Evolutionary conservation across 352 stramenopile genomes (phyloP), one percentile per base, ranked within the genome.

Genomic region (Globisporangium takayamanum): DNA sequence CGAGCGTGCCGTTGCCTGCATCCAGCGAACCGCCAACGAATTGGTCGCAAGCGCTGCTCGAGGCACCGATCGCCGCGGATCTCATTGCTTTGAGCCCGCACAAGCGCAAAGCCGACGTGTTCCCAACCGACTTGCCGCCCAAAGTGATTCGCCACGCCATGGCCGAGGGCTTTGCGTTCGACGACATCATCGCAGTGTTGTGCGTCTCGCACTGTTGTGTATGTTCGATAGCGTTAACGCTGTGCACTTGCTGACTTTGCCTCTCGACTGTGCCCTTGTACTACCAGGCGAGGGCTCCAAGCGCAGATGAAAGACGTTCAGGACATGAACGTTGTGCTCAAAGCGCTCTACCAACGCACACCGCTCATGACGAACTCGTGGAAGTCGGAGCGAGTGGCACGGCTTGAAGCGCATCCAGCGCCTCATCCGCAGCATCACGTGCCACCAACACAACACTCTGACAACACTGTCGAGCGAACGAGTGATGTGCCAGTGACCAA

Each of bases 341-440:
- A 72, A 12, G 62, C 70, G 28, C 69, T 89, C 22, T 48, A 71
- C 37, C 69, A 72, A 16, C 71, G 79, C 25, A 57, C 67, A 5
- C 77, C 76, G 14, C 61, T 89, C 7, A 89, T 85, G 77, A 63
- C 51, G 20, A 83, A 85, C 28, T 20, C 75, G 5, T 87, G 75
- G 77, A 76, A 67, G 47, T 73, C 75, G 0, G 69, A 82, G 64
- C 64, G 75, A 46, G 48, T 64, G 30, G 18, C 68, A 2, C 69
- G 73, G 1, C 57, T 64, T 50, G 56, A 72, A 53, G 45, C 41
- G 12, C n/a, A 45, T 30, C 49, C 53, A n/a, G 20, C 42, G 7
- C 44, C 59, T 49, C 44, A 26, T 16, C n/a, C 39, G 6, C 26
- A 33, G 5, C 25, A 33, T 3, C 28, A 33, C 2, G 28, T 33